These are phyloP conservation scores for Candida sphagnicola DNA, from an alignment of 805 yeast genomes.

Conservation along the genomic window DNA sequence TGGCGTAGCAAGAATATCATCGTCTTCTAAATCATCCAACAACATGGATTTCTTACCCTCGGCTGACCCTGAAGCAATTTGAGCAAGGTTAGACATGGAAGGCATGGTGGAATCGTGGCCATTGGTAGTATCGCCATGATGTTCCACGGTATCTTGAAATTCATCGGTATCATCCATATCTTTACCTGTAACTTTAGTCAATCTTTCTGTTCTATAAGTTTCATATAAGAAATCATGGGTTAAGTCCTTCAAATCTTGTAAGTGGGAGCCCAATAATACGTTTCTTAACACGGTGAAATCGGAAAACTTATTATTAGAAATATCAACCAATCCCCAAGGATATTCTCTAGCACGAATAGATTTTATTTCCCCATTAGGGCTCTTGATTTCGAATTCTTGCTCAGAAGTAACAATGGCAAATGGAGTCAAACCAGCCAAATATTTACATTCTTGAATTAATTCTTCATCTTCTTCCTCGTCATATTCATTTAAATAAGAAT, in stretches of 20 bases:
- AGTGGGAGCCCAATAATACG: slow-evolving; percentile 77
- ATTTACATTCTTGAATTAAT: slow-evolving; percentile 63
- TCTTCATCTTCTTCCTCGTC: slow-evolving; percentile 78
- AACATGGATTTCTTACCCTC: slow-evolving; percentile 33
- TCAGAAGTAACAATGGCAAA: slow-evolving; percentile 72
- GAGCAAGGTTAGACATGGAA: slow-evolving; percentile 62
- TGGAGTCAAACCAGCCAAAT: slow-evolving; percentile 63
- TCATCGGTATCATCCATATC: slow-evolving; percentile 17
- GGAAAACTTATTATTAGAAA: slow-evolving; percentile 46
- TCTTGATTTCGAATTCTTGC: slow-evolving; percentile 43
- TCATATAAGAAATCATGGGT: slow-evolving; percentile 77
- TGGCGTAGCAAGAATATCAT: slow-evolving; percentile 19
- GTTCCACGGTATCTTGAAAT: slow-evolving; percentile 23
- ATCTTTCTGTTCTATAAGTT: slow-evolving; percentile 73
- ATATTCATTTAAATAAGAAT: slow-evolving; percentile 39
- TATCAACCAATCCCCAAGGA: slow-evolving; percentile 72
- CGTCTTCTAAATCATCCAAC: slow-evolving; percentile 22
- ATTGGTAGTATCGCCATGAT: slow-evolving; percentile 7
- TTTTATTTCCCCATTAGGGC: slow-evolving; percentile 39
- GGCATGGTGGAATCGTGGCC: slow-evolving; percentile 31
- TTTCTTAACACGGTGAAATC: slow-evolving; percentile 60
- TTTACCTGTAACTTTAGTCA: slow-evolving; percentile 54
- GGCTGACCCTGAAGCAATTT: slow-evolving; percentile 21
- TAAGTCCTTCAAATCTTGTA: slow-evolving; percentile 75
- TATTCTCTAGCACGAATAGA: slow-evolving; percentile 58